Percentiles rank a stretch among this genome's conserved stretches.
These are phyloP conservation scores for Lactarius indigo DNA, from an alignment of 768 basidiomycete genomes.

Conservation along the genomic window DNA sequence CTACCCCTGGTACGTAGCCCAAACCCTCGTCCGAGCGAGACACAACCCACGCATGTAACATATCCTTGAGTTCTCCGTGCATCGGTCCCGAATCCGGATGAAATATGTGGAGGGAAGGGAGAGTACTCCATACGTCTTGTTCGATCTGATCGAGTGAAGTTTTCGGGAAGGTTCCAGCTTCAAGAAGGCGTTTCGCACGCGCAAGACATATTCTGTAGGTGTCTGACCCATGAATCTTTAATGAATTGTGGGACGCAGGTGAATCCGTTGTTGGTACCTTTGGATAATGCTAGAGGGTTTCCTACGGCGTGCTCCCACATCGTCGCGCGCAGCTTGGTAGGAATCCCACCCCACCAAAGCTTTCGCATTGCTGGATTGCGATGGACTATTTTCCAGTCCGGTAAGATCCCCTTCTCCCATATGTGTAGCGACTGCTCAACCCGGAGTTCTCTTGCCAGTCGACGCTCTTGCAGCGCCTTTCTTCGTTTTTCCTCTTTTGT, in stretches of 20 bases:
- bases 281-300: constrained; percentile 75
- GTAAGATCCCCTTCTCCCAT: constrained; percentile 79
- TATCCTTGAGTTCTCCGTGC: constrained; percentile 76
- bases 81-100: constrained; percentile 72
- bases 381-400: constrained; percentile 77
- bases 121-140: constrained; percentile 66
- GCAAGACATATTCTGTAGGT: constrained; percentile 67
- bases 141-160: constrained; percentile 63
- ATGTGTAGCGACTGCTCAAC: constrained; percentile 65
- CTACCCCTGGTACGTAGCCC: constrained; percentile 63
- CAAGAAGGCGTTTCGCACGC: constrained; percentile 68
- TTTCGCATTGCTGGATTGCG: constrained; percentile 60
- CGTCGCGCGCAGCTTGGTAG: constrained; percentile 69
- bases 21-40: constrained; percentile 79
- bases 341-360: constrained; percentile 89
- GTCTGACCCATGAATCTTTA: constrained; percentile 43
- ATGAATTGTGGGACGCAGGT: neutral
- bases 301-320: constrained; percentile 89
- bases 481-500: constrained; percentile 65
- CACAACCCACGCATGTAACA: constrained; percentile 86
- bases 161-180: constrained; percentile 61
- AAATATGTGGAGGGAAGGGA: constrained; percentile 80
- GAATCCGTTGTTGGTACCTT: constrained; percentile 46
- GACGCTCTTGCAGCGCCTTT: constrained; percentile 58
- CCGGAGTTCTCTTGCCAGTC: constrained; percentile 57